A percentile compares a stretch with the other conserved stretches of the same genome.
Evolutionary conservation across 164 flowering plant species (phyloP).

Genomic region (Liriodendron chinense): DNA sequence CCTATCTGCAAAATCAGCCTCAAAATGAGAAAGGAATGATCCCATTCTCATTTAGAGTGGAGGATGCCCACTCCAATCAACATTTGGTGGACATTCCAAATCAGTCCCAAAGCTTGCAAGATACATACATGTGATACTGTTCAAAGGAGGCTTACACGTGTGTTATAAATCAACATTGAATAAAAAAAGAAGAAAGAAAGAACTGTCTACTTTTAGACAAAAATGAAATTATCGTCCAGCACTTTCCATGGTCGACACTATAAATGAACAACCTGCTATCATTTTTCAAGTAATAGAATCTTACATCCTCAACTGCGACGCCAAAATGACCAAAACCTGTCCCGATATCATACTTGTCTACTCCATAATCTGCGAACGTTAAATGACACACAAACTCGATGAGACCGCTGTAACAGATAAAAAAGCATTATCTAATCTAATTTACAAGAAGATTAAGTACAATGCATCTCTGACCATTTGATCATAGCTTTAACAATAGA

Average conservation of each 20-base stretch:
- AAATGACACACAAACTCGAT: background rate
- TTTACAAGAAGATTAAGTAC: background rate
- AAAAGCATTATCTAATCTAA: background rate
- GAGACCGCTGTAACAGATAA: background rate
- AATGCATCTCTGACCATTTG: background rate
- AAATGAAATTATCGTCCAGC: background rate
- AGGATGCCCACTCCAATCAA: background rate
- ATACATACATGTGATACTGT: background rate
- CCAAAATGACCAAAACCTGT: constrained; percentile 98
- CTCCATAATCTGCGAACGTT: constrained; percentile 80
- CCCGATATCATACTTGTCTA: constrained; percentile 93
- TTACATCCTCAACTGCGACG: constrained; percentile 96
- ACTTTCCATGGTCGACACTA: background rate
- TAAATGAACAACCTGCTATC: background rate
- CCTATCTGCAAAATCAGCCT: background rate
- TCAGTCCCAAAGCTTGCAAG: background rate
- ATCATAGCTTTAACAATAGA: background rate
- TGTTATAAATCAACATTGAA: no score
- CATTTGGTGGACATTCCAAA: background rate
- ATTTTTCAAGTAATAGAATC: constrained; percentile 20
- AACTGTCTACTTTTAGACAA: background rate
- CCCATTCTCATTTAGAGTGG: background rate
- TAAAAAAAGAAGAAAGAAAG: background rate
- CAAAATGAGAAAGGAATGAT: background rate
- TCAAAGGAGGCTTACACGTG: background rate